Evolutionary conservation across 2,329 filamentous ascomycete species (phyloP).

Genomic region (Cladosporium sp.): DNA sequence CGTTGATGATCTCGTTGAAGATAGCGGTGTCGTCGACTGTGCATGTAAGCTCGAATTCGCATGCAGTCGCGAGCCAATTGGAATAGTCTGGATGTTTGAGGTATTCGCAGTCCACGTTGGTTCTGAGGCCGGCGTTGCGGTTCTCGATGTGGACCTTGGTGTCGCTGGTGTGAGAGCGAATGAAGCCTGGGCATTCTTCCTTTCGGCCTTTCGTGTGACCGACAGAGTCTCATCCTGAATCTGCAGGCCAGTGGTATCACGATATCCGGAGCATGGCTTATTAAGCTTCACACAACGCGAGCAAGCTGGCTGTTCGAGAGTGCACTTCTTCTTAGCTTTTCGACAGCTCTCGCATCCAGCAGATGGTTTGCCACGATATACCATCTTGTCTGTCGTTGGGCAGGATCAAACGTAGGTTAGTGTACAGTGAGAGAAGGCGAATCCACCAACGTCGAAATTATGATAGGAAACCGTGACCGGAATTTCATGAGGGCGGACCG

Average conservation of each 20-base stretch:
- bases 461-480: too few species aligned
- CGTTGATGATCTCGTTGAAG: constrained; percentile 5
- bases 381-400: constrained; percentile 18
- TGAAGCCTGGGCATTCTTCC: constrained; percentile 20
- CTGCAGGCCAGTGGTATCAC: constrained; percentile 29
- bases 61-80: neutral
- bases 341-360: constrained; percentile 32
- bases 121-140: constrained; percentile 16
- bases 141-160: constrained; percentile 9
- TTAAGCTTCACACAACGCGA: constrained; percentile 29
- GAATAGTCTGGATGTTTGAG: neutral
- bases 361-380: constrained; percentile 30
- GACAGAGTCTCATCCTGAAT: constrained; percentile 32
- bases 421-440: too few species aligned
- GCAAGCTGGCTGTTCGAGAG: constrained; percentile 29
- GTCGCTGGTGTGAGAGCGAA: constrained; percentile 20
- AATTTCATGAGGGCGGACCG: too few species aligned
- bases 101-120: constrained; percentile 1
- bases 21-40: neutral
- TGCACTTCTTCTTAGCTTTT: constrained; percentile 32
- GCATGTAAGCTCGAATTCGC: neutral
- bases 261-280: constrained; percentile 30
- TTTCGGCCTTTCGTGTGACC: constrained; percentile 24
- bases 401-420: neutral
- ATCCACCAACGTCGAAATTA: too few species aligned